These are phyloP conservation scores for Phytophthora sojae DNA, from an alignment of 352 stramenopile genomes.

Conservation along the genomic window DNA sequence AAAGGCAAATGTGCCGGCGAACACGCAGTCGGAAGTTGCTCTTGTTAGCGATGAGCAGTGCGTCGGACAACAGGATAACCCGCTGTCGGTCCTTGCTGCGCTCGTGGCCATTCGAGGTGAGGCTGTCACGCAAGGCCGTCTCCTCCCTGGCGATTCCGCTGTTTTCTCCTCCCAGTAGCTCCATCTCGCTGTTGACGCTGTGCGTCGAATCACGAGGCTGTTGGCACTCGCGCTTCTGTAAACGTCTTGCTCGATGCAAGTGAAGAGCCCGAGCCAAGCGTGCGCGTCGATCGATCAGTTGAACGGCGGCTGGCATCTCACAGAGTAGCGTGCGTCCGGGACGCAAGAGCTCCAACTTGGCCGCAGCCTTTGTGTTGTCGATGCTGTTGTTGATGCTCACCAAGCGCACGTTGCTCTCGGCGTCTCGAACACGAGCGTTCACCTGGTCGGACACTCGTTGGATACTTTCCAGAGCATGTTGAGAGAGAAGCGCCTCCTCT, in stretches of 20 bases:
- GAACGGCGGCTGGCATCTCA: conserved; percentile 47
- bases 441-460: conserved; percentile 64
- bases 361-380: conserved; percentile 34
- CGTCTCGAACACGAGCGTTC: conserved; percentile 70
- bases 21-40: conserved; percentile 59
- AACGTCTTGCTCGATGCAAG: conserved; percentile 7
- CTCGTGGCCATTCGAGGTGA: conserved; percentile 26
- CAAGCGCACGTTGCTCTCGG: conserved; percentile 66
- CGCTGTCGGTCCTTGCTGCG: conserved; percentile 43
- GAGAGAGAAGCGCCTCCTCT: conserved; percentile 40
- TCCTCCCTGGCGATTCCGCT: conserved; percentile 19
- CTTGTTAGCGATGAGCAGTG: conserved; percentile 68
- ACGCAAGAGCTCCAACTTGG: conserved; percentile 53
- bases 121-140: conserved; percentile 29
- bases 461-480: conserved; percentile 51
- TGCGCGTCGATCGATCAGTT: conserved; percentile 28
- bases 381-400: conserved; percentile 53
- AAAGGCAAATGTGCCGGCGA: conserved; percentile 67
- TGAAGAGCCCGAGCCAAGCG: conserved; percentile 27
- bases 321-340: conserved; percentile 56
- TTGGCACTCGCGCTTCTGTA: conserved; percentile 2
- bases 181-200: conserved; percentile 33
- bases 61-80: conserved; percentile 72
- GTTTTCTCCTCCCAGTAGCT: conserved; percentile 24
- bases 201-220: conserved; percentile 5